Conservation (phyloP, 306 rosid genomes). For the Quercus parvula region DNA sequence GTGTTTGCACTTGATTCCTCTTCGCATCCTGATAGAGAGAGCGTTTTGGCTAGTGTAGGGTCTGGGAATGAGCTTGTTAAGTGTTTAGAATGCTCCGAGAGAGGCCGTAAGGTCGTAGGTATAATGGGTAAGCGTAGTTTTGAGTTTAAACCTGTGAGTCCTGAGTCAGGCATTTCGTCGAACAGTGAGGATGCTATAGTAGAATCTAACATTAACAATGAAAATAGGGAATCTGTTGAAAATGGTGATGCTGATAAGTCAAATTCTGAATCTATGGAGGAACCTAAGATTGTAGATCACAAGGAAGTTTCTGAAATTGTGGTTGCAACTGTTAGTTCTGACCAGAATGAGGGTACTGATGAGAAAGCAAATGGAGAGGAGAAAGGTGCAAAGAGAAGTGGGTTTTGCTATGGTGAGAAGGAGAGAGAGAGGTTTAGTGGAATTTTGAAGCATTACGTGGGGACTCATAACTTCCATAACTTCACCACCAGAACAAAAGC, state of each 20-base stretch:
- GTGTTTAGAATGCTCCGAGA: conserved; percentile 80
- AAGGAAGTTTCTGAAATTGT: conserved; percentile 27
- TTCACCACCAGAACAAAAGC: conserved; percentile 95
- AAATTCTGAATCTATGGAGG: conserved; percentile 26
- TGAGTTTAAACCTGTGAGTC: conserved; percentile 33
- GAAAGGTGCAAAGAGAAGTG: conserved; percentile 34
- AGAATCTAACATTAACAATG: conserved; percentile 26
- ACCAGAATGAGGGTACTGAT: conserved; percentile 12
- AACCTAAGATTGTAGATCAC: conserved; percentile 26
- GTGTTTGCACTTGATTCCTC: conserved; percentile 82
- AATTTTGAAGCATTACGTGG: conserved; percentile 62
- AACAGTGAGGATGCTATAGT: conserved; percentile 16
- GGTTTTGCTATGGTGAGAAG: conserved; percentile 62
- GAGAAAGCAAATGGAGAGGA: conserved; percentile 38
- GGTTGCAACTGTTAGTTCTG: conserved; percentile 26
- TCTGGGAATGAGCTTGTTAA: conserved; percentile 67
- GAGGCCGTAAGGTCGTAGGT: conserved; percentile 85
- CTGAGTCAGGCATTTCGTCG: conserved; percentile 39
- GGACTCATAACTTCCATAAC: conserved; percentile 93
- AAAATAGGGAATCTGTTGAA: conserved; percentile 23
- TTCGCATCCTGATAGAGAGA: conserved; percentile 84
- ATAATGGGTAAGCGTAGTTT: conserved; percentile 58
- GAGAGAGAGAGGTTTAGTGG: conserved; percentile 71
- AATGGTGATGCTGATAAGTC: conserved; percentile 13
- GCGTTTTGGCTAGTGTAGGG: conserved; percentile 88